Base-by-base conservation (phyloP, 805 yeast genomes). In the Yarrowia sp. region DNA sequence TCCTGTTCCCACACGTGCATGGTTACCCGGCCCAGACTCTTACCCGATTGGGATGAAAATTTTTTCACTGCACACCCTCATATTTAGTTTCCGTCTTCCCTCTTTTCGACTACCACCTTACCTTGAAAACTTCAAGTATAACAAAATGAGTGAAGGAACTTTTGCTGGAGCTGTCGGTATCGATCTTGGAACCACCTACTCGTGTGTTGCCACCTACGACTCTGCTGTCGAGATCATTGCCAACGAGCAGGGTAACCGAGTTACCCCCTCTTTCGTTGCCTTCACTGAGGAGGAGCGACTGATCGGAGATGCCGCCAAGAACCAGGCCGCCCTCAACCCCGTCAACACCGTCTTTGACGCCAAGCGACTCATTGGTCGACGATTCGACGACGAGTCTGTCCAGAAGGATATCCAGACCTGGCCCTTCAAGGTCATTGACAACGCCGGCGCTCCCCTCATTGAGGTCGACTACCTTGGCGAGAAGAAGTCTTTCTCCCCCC, bases 81-180 rank as follows among this genome's bases (percentile, higher is more conserved):
- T 58, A 58, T 58, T 43, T 58, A 58, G 47, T 58, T 58, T 58
- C 33, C 22, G 22, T 33, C 43, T 35, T 43, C 51, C 51, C 51
- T 58, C 64, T 44, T 58, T 58, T 36, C 43, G 28, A 43, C 51
- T 44, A 58, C 64, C 64, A 43, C 61, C 47, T 55, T 41, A 55
- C 61, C 61, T 39, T 39, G 61, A 41, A 55, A 48, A 17, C 47
- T 17, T 55, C 47, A 55, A 39, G 47, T 41, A 55, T 35, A 43
- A 42, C 39, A 58, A 58, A 58, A 58, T 58, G 64, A 58, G 64
- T 58, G 97, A 92, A 86, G 97, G 97, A 88, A 95, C 92, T 84
- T 92, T 89, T 88, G 95, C 92, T 87, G 98, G 98, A 89, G 95
- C 95, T 82, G 89, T 91, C 79, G 99, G 99, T 88, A 93, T 93